These are phyloP conservation scores for Wickerhamiella galacta DNA, from an alignment of 805 yeast species.

Conservation along the genomic window DNA sequence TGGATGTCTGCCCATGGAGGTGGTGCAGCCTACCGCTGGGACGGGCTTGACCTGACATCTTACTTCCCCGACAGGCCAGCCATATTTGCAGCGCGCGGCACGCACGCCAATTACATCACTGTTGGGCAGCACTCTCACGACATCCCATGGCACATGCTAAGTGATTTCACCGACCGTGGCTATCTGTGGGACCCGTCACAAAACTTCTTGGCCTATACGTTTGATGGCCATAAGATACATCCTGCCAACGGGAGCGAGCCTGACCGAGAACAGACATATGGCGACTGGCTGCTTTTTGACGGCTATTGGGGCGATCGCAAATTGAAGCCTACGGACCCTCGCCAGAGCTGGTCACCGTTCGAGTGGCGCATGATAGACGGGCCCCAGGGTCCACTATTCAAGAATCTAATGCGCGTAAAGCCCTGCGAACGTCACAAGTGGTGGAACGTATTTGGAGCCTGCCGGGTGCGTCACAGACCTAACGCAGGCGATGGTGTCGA, in stretches of 20 bases:
- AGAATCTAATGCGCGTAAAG: slow-evolving; percentile 48
- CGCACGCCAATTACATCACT: slow-evolving; percentile 94
- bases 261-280: slow-evolving; percentile 38
- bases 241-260: slow-evolving; percentile 26
- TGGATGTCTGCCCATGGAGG: slow-evolving; percentile 99
- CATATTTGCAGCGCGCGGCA: slow-evolving; percentile 82
- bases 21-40: slow-evolving; percentile 72
- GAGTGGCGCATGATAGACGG: slow-evolving; percentile 89
- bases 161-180: slow-evolving; percentile 91
- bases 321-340: slow-evolving; percentile 45
- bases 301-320: slow-evolving; percentile 91
- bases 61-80: slow-evolving; percentile 41
- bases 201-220: slow-evolving; percentile 69
- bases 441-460: slow-evolving; percentile 82
- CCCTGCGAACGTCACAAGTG: slow-evolving; percentile 78
- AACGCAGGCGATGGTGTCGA: slow-evolving; percentile 82
- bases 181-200: slow-evolving; percentile 85
- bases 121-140: slow-evolving; percentile 95
- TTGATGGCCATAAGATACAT: slow-evolving; percentile 39
- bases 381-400: slow-evolving; percentile 76
- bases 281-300: slow-evolving; percentile 59
- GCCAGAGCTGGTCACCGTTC: slow-evolving; percentile 77
- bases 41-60: slow-evolving; percentile 41
- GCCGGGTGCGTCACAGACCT: slow-evolving; percentile 58
- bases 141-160: slow-evolving; percentile 74